phyloP scores from a whole-genome alignment of 257 asterid species.

The Striga asiatica region DNA sequence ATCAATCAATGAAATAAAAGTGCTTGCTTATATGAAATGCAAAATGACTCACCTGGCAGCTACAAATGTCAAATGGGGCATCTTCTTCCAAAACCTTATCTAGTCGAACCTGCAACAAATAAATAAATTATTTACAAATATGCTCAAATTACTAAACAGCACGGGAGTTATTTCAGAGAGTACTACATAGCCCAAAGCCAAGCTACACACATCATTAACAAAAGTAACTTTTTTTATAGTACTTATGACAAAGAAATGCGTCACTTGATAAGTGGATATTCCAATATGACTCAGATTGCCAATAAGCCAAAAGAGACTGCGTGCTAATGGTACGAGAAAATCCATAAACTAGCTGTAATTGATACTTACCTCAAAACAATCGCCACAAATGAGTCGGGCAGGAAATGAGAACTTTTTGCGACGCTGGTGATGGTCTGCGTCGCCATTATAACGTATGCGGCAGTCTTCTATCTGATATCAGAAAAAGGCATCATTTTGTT shows the following conservation, averaged over 20 bases:
- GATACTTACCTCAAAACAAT: conserved; percentile 76
- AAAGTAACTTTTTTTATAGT: not conserved
- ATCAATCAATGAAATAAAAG: not conserved
- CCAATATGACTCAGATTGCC: too few species aligned
- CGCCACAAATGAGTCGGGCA: conserved; percentile 92
- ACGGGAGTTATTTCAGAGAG: conserved; percentile 1
- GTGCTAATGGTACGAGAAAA: too few species aligned
- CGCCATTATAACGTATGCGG: conserved; percentile 93
- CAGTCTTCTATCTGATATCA: conserved; percentile 83
- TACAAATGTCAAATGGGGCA: conserved; percentile 91
- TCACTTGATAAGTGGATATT: not conserved
- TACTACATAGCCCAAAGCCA: not conserved
- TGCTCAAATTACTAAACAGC: not conserved
- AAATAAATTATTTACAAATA: conserved; percentile 3
- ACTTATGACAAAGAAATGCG: not conserved
- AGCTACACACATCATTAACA: not conserved
- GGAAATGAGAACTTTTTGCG: conserved; percentile 94
- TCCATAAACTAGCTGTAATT: not conserved
- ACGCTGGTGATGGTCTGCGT: conserved; percentile 91
- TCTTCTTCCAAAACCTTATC: conserved; percentile 80
- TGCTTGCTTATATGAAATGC: conserved; percentile 1
- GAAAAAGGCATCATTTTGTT: conserved; percentile 1
- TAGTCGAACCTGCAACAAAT: conserved; percentile 50
- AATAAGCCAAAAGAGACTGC: too few species aligned
- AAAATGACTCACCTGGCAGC: conserved; percentile 71